phyloP scores from a whole-genome alignment of 2,329 filamentous ascomycete genomes.

The Pseudodiploospora longispora region DNA sequence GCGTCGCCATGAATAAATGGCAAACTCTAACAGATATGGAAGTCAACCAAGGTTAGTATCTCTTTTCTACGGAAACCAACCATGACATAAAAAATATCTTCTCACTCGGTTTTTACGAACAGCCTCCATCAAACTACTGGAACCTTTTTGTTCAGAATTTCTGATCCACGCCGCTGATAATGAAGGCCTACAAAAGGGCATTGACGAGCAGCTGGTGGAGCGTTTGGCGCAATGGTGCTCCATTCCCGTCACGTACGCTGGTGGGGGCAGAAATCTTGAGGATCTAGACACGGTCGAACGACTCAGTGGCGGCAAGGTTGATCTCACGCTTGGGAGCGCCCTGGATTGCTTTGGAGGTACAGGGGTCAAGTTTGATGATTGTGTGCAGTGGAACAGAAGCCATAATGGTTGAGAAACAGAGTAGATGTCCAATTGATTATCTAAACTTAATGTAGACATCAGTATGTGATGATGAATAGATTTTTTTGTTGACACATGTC shows the following conservation, averaged over 20 bases:
- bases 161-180: constrained; percentile 96
- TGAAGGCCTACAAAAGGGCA: constrained; percentile 83
- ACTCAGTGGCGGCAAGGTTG: constrained; percentile 73
- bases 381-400: constrained; percentile 72
- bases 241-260: constrained; percentile 93
- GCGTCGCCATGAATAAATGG: constrained; percentile 99
- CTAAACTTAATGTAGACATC: no score
- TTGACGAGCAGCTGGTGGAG: constrained; percentile 77
- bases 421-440: not conserved
- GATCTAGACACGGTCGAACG: constrained; percentile 77
- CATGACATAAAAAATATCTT: constrained; percentile 7
- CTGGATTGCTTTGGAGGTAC: constrained; percentile 90
- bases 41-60: constrained; percentile 64
- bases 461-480: no score
- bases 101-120: not conserved
- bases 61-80: constrained; percentile 1
- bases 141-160: constrained; percentile 93
- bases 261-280: constrained; percentile 73
- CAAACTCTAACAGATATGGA: constrained; percentile 97
- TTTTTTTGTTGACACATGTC: no score
- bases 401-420: constrained; percentile 21
- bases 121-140: constrained; percentile 74
- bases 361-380: constrained; percentile 81
- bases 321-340: constrained; percentile 93
- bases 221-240: constrained; percentile 76